Conservation (phyloP, 768 basidiomycete species). For the Leccinellum luteum region DNA sequence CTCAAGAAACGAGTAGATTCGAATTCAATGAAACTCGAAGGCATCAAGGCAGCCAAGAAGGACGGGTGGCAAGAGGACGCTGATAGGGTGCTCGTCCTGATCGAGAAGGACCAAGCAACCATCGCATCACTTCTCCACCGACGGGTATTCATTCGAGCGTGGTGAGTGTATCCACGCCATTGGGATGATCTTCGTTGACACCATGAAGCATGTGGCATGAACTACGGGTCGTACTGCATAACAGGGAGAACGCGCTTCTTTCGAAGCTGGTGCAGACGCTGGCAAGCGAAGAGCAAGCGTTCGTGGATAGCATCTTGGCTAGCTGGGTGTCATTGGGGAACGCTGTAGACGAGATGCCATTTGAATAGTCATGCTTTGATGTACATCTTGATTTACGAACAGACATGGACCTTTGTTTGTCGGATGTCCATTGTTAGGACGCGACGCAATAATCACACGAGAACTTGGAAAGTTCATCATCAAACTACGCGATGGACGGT, state of each 20-base stretch:
- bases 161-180: conserved; percentile 44
- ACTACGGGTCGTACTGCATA: conserved; percentile 87
- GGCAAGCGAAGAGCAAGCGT: conserved; percentile 70
- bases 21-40: conserved; percentile 74
- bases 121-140: conserved; percentile 74
- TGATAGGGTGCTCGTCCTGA: conserved; percentile 64
- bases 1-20: conserved; percentile 83
- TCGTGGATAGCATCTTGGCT: conserved; percentile 54
- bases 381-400: conserved; percentile 17
- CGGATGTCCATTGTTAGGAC: neutral
- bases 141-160: conserved; percentile 83
- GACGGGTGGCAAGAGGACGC: conserved; percentile 86
- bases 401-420: conserved; percentile 9
- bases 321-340: conserved; percentile 78
- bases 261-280: conserved; percentile 72
- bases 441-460: neutral
- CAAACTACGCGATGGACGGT: conserved; percentile 52
- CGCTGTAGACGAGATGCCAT: conserved; percentile 79
- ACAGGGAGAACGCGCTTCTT: conserved; percentile 81
- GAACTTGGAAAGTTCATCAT: neutral
- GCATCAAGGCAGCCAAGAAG: conserved; percentile 63
- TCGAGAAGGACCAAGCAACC: conserved; percentile 84
- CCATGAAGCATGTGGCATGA: conserved; percentile 87
- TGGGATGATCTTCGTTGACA: conserved; percentile 4
- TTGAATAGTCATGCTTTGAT: conserved; percentile 50